Base-by-base conservation (phyloP, 2,329 filamentous ascomycete genomes). In the Torrubiellomyces zombiae region DNA sequence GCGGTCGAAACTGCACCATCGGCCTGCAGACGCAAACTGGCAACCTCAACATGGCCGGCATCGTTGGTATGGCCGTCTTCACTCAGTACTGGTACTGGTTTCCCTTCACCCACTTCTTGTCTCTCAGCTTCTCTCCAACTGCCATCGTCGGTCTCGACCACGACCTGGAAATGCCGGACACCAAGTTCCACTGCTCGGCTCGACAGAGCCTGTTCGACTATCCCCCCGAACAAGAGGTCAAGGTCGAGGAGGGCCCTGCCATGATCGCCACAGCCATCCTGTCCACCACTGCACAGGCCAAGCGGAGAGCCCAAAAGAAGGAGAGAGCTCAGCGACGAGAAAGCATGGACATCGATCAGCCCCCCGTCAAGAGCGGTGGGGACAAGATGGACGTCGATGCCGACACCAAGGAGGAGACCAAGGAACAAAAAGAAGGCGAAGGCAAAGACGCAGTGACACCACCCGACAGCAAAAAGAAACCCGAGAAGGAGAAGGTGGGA, bases 61-160 rank as follows among this genome's bases (percentile, higher is more conserved):
- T 98, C 37, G 85, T 98, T 11, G 91, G 89, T 38, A 93, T 93
- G 74, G 86, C 83, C 15, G 79, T 98, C 27, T 98, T 98, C 56
- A 92, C 85, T 7, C 89, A 98, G 50, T 98, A 98, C 60, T 98
- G 89, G 89, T 98, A 98, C 60, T 98, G 89, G 89, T 98, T 98
- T 69, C 89, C 89, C 31, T 77, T 95, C 42, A 92, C 89, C 16
- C 89, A 98, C 55, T 98, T 98, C 70, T 53, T 98, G 29, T 91
- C 86, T 1, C 64, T 98, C 32, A 85, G 82, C 43, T 95, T 98
- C 55, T 83, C 81, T n/a, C 89, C 89, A 2, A 98, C 91, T 2
- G 79, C 89, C 2, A 79, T 98, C 44, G 94, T 95, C 39, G 86
- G 80, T 31, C 71, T 98, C 14, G 85, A 98, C 46, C 77, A 91